Evolutionary conservation across 2,329 filamentous ascomycete genomes (phyloP), one percentile per base, ranked within the genome.

Genomic region (Cladosporium phlei): DNA sequence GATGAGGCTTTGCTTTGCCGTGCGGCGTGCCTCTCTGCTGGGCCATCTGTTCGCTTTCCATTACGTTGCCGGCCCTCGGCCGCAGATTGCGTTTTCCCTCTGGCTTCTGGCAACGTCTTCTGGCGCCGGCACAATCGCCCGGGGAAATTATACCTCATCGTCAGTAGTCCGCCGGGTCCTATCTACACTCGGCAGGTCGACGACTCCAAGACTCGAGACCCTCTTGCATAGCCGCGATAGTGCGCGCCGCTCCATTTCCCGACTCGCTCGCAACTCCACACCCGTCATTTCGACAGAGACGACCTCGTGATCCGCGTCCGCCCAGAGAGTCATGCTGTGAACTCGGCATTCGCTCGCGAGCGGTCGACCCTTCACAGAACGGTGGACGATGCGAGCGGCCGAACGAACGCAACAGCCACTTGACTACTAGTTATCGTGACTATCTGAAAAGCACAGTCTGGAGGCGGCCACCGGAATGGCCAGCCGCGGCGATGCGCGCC

Each of bases 81-180:
- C 22, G 42, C 17, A 45, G 22, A 45, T 45, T 45, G 42, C 42
- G 16, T 29, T 43, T n/a, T 33, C 39, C 21, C 37, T 39, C 37
- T 27, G 16, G 37, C 37, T 39, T 39, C 37, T 39, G 17, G 24
- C 37, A 27, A 21, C 21, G 20, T 21, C 40, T 29, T 37, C 42
- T 37, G 42, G 42, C 42, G 32, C 29, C 42, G 42, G 42, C 42
- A 37, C 12, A 39, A 29, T 39, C 37, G 30, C 42, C 42, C 42
- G 42, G 42, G 42, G 42, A 45, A 45, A 35, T 29, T 37, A 37
- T 21, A 33, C 20, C 11, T 16, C 30, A 33, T 19, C 17, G 17
- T 16, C 17, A 33, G 30, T 19, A 19, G 30, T 19, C 20, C 17
- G 30, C 17, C 17, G 9, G 22, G 29, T n/a, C n/a, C n/a, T n/a